phyloP scores from a whole-genome alignment of 2,329 filamentous ascomycete genomes.

The Onygenales sp. region DNA sequence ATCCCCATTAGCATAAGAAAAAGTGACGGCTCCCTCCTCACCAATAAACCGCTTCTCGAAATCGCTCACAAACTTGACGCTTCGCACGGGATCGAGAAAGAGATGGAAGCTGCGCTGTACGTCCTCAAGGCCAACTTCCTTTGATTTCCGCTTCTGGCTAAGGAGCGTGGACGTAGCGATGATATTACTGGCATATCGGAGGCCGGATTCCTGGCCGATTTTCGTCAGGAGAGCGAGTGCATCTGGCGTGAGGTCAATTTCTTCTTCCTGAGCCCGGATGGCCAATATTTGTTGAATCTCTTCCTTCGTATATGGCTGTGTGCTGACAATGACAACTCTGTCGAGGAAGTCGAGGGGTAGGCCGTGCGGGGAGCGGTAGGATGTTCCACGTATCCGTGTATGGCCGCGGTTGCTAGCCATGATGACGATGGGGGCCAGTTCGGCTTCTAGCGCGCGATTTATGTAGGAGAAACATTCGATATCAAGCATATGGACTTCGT shows the following conservation, averaged over 20 bases:
- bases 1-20: conserved; percentile 50
- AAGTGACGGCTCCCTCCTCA: conserved; percentile 69
- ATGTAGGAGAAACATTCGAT: conserved; percentile 99
- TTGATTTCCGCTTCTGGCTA: conserved; percentile 72
- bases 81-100: conserved; percentile 83
- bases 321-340: conserved; percentile 92
- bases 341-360: conserved; percentile 93
- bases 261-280: conserved; percentile 90
- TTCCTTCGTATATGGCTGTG: conserved; percentile 68
- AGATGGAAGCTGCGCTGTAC: conserved; percentile 89
- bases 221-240: conserved; percentile 89
- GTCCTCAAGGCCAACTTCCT: conserved; percentile 75
- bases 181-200: conserved; percentile 94
- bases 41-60: conserved; percentile 91
- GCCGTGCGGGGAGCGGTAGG: conserved; percentile 87
- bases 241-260: conserved; percentile 82
- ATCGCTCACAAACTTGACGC: conserved; percentile 80
- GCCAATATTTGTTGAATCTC: conserved; percentile 88
- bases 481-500: conserved; percentile 99
- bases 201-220: conserved; percentile 83
- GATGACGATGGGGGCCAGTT: conserved; percentile 93
- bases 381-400: conserved; percentile 84
- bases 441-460: conserved; percentile 90
- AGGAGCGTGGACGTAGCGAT: conserved; percentile 91
- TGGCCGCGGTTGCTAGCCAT: conserved; percentile 97